Evolutionary conservation across 176 grass and related monocot genomes (phyloP), one percentile per base, ranked within the genome.

Genomic region (Avena atlantica): DNA sequence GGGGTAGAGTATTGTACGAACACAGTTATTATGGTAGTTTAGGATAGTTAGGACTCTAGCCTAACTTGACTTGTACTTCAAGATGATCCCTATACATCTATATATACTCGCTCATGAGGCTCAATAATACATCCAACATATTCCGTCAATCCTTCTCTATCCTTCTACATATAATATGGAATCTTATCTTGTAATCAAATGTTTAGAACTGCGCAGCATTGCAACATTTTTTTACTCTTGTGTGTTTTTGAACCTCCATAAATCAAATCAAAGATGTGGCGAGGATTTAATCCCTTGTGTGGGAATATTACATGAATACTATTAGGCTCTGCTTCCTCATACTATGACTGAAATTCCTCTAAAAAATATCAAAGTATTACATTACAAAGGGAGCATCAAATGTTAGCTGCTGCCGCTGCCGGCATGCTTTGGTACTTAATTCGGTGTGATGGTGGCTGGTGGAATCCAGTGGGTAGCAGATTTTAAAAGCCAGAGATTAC

Each of bases 401-500:
- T 34, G 27, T 66, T 67, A 64, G 59, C 59, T 62, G 59, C 59
- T 24, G 59, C 9, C 12, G 25, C 63, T 20, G 17, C 16, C n/a
- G 2, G 29, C 53, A 2, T 37, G 55, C 15, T 55, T 47, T 24
- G 9, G 12, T 45, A 15, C 58, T 62, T 44, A 79, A 79, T 62
- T 79, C 36, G n/a, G 77, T 79, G 77, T 5, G 14, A 79, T 21
- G 77, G 77, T 62, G 42, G 36, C 20, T 62, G 56, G 77, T 62
- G 37, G 36, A 63, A 83, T 78, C 51, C 80, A 88, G 73, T 57
- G 57, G 20, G 42, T 57, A 59, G 11, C 4, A 21, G 69, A 45
- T 37, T n/a, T 81, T 17, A 16, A 83, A 86, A 83, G 84, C 79
- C 62, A 70, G 53, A 86, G 56, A 56, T 83, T 83, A 78, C 73